Conservation (phyloP, 202 grass and related monocot species). For the Miscanthus sacchariflorus region DNA sequence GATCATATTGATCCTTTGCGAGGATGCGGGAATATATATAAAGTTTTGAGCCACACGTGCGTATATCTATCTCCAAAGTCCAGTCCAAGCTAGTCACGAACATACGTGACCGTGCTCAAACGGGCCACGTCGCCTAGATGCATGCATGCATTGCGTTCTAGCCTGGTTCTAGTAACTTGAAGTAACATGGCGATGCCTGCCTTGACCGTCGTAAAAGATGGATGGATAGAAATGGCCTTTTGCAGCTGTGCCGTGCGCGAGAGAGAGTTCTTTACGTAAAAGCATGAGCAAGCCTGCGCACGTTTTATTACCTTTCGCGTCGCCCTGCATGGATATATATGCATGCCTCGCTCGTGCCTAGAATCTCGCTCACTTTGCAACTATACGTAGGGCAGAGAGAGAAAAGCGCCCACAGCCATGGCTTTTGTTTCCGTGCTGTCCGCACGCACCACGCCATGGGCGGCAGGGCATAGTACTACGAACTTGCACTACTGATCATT, state of each 20-base stretch:
- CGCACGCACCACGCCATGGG: background rate
- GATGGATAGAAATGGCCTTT: background rate
- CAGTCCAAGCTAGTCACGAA: too few relatives aligned
- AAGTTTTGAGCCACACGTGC: too few relatives aligned
- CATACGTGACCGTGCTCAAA: background rate
- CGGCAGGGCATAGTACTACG: background rate
- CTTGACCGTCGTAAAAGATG: conserved; percentile 20
- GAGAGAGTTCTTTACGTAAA: background rate
- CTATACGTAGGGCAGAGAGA: background rate
- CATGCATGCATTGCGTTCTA: background rate
- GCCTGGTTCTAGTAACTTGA: conserved; percentile 32
- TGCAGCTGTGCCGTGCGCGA: background rate
- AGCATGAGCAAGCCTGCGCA: conserved; percentile 20
- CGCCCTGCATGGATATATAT: background rate
- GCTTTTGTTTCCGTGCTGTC: conserved; percentile 15
- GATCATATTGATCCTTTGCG: too few relatives aligned
- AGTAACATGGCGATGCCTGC: conserved; percentile 21
- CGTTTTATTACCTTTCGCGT: conserved; percentile 36
- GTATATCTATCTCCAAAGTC: too few relatives aligned
- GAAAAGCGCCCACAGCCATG: background rate
- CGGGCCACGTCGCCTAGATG: background rate
- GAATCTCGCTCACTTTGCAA: background rate
- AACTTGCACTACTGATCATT: conserved; percentile 27
- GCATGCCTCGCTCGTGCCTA: background rate
- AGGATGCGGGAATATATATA: too few relatives aligned